These are phyloP conservation scores for Davidsoniella australis DNA, from an alignment of 2,329 filamentous ascomycete genomes.

Conservation along the genomic window DNA sequence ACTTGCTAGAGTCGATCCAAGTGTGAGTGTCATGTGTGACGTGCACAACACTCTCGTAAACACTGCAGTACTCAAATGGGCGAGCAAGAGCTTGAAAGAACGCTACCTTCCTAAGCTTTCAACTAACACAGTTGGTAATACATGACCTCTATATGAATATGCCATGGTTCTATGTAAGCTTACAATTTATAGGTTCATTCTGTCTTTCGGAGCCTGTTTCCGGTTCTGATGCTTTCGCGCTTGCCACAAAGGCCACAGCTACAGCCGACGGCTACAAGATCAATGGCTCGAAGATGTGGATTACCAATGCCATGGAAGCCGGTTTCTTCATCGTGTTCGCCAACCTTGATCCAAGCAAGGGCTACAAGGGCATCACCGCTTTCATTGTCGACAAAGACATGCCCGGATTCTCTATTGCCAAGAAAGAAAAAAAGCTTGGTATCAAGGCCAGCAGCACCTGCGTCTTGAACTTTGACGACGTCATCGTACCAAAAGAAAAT, in stretches of 20 bases:
- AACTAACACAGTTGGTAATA: conserved; percentile 57
- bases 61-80: conserved; percentile 78
- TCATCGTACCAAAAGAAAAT: conserved; percentile 75
- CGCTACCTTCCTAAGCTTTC: conserved; percentile 81
- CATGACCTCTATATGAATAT: neutral
- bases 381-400: conserved; percentile 86
- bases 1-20: conserved; percentile 82
- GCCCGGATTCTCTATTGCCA: conserved; percentile 83
- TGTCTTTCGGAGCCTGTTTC: conserved; percentile 85
- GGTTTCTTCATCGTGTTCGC: conserved; percentile 96
- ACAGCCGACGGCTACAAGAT: conserved; percentile 72
- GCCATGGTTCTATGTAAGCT: neutral
- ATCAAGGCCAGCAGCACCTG: conserved; percentile 93
- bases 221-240: conserved; percentile 87
- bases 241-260: conserved; percentile 78
- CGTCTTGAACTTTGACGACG: conserved; percentile 93
- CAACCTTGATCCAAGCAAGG: conserved; percentile 79
- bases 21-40: conserved; percentile 86
- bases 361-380: conserved; percentile 92
- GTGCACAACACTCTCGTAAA: conserved; percentile 98
- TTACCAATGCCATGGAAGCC: conserved; percentile 91
- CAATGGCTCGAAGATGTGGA: conserved; percentile 97
- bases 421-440: conserved; percentile 99
- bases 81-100: conserved; percentile 58
- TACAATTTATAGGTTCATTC: conserved; percentile 42